Conservation (phyloP, 2,329 filamentous ascomycete species). For the Ceratocystis variospora region DNA sequence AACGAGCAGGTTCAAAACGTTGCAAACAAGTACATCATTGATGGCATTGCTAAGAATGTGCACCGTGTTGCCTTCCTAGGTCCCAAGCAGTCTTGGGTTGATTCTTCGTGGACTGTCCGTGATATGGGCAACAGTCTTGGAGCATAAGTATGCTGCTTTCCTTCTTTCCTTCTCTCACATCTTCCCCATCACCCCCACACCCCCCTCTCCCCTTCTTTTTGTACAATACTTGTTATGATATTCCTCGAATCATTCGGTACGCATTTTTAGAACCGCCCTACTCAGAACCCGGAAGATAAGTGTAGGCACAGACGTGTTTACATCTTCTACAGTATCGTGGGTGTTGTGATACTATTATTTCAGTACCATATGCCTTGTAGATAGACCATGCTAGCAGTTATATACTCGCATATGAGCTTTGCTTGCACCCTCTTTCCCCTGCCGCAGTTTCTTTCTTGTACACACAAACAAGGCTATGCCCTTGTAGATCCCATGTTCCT, state of each 20-base stretch:
- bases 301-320: not conserved
- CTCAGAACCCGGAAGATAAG: not conserved
- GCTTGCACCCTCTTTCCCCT: not conserved
- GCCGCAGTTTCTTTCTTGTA: not conserved
- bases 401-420: not conserved
- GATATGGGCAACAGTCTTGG: slow-evolving; percentile 50
- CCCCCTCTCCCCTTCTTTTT: not conserved
- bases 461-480: not conserved
- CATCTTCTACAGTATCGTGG: slow-evolving; percentile 20
- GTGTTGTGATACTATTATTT: slow-evolving; percentile 12
- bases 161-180: not conserved
- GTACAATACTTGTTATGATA: slow-evolving; percentile 17
- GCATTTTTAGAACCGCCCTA: not conserved
- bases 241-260: slow-evolving; percentile 3
- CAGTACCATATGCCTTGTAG: not conserved
- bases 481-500: not conserved
- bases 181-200: not conserved
- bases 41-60: slow-evolving; percentile 44
- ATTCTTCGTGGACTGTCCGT: slow-evolving; percentile 57
- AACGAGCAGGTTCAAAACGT: slow-evolving; percentile 65
- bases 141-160: not conserved
- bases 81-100: slow-evolving; percentile 67
- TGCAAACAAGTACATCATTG: slow-evolving; percentile 69
- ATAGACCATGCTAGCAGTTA: slow-evolving; percentile 24
- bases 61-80: slow-evolving; percentile 64